Conservation (phyloP, 306 rosid genomes). For the Cucurbita pepo region DNA sequence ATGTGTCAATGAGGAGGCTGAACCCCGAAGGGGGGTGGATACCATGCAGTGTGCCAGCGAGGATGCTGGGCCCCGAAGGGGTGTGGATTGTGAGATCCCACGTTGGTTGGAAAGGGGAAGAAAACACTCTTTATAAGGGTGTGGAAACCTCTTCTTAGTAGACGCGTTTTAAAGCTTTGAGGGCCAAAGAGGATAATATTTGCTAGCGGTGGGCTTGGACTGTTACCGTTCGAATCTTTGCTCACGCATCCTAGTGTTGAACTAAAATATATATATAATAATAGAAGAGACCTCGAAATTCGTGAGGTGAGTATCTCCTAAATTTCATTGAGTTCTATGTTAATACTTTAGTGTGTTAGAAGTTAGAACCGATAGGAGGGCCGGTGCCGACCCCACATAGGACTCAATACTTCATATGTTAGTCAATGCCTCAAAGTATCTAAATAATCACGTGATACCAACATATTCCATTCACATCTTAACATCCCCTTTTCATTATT, state of each 20-base stretch:
- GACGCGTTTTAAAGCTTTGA: too few species aligned
- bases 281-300: background rate
- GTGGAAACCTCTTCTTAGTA: too few species aligned
- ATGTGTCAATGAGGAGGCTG: too few species aligned
- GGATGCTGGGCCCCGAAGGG: too few species aligned
- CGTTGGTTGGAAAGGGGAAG: too few species aligned
- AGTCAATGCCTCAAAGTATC: background rate
- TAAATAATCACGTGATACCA: background rate
- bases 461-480: background rate
- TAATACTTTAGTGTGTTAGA: background rate
- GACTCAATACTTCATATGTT: background rate
- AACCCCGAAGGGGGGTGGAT: too few species aligned
- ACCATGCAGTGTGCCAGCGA: too few species aligned
- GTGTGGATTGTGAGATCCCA: too few species aligned
- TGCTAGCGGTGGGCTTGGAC: too few species aligned
- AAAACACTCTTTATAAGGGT: too few species aligned
- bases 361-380: constrained; percentile 18
- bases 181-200: too few species aligned
- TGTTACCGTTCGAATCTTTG: background rate
- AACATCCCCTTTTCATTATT: background rate
- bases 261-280: background rate
- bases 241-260: background rate
- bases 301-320: background rate
- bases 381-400: constrained; percentile 58
- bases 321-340: background rate